Conservation (phyloP, 2,329 filamentous ascomycete genomes). For the Cytospora piceae region DNA sequence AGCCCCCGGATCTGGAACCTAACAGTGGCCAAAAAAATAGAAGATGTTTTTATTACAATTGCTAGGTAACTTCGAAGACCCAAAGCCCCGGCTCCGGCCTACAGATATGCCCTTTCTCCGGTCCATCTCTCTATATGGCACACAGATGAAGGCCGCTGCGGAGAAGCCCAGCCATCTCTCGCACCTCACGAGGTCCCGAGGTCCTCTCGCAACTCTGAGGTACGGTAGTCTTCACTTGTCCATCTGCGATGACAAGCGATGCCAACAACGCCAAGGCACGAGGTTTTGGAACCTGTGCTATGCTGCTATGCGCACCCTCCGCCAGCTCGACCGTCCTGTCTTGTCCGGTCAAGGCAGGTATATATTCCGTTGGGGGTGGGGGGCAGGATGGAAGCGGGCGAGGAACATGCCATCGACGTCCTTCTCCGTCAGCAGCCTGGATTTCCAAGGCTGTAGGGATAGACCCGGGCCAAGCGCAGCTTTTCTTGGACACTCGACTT, state of each 20-base stretch:
- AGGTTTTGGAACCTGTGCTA: background rate
- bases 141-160: background rate
- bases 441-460: background rate
- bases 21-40: too few relatives aligned
- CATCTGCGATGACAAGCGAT: background rate
- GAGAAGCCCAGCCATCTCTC: background rate
- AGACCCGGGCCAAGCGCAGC: background rate
- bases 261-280: background rate
- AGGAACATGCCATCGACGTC: background rate
- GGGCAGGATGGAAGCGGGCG: background rate
- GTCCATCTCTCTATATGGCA: background rate
- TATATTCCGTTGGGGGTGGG: background rate
- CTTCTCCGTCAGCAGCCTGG: slow-evolving; percentile 37
- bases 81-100: background rate
- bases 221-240: background rate
- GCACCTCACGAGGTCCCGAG: background rate
- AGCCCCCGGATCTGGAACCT: background rate
- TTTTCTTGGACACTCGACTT: background rate
- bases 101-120: background rate
- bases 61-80: background rate
- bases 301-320: background rate
- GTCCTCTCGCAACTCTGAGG: background rate
- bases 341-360: background rate
- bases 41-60: background rate
- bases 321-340: background rate